Base-by-base conservation (phyloP, 768 basidiomycete species). In the Pleurotus ostreatus region DNA sequence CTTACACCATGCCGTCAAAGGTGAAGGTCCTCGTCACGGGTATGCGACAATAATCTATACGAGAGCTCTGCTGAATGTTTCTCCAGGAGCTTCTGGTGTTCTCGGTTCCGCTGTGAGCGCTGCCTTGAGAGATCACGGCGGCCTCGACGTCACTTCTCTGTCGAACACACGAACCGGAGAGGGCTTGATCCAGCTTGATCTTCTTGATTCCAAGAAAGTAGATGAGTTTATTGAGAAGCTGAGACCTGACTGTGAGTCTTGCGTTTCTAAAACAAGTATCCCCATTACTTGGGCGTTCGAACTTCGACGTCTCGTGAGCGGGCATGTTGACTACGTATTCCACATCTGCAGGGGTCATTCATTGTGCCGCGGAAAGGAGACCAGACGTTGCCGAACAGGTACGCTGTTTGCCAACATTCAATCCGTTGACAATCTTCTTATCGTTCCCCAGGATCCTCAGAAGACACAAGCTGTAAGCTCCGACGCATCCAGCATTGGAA, bases 381-480 rank as follows among this genome's bases (percentile, higher is more conserved):
- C 94, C 95, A 4, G 94, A 98, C 66, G 89, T 92, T 11, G 94
- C 93, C 55, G 92, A 96, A 69, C 89, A 88, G 74, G 94, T 90
- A 60, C 49, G 79, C 39, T 16, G 30, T 34, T 34, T 34, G 30
- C 30, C 3, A 34, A 34, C 30, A 34, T 34, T 34, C 30, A 34
- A 11, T 34, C 8, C 30, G 30, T 34, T 34, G 30, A 34, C 30
- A 11, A 34, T 34, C 30, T 34, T 26, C 57, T 53, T 11, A 45
- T 55, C 47, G 23, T 34, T 40, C 15, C 12, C 18, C 58, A 89
- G 85, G 80, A 92, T 69, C 89, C 89, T 23, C 82, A 80, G 46
- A 84, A 79, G 37, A 79, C 89, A 1, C 77, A 76, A 39, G 78
- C 77, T 69, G 92, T 89, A 56, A 57, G 73, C 65, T 38, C 38